Percentiles rank a stretch among this genome's conserved stretches.
Conservation (phyloP, 805 yeast genomes). For the Suhomyces prunicola region DNA sequence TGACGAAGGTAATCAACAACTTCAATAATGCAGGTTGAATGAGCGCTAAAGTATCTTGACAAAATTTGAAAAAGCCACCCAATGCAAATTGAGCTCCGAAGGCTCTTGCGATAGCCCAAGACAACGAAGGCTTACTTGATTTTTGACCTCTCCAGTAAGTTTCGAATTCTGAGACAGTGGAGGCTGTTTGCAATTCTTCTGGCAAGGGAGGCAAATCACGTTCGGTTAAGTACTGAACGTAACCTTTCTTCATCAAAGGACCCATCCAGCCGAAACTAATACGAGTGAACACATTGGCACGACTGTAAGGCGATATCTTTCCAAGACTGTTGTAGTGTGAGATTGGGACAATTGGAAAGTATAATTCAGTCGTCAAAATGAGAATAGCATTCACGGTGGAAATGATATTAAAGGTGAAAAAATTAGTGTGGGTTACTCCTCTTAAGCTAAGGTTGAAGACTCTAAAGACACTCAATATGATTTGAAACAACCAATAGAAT, state of each 20-base stretch:
- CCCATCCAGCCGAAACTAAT: constrained; percentile 92
- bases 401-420: constrained; percentile 35
- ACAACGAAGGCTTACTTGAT: constrained; percentile 46
- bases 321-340: constrained; percentile 1
- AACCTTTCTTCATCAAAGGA: constrained; percentile 75
- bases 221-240: constrained; percentile 50
- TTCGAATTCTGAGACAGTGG: constrained; percentile 49
- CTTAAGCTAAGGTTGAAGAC: constrained; percentile 41
- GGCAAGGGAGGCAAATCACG: constrained; percentile 83
- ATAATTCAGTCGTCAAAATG: constrained; percentile 44
- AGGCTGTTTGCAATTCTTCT: constrained; percentile 52
- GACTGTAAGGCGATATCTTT: constrained; percentile 42
- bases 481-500: constrained; percentile 68
- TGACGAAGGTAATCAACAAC: constrained; percentile 53
- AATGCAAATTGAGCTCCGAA: constrained; percentile 70
- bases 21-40: constrained; percentile 81
- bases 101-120: constrained; percentile 59
- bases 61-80: constrained; percentile 69
- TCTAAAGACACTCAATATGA: constrained; percentile 47
- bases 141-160: constrained; percentile 60
- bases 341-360: constrained; percentile 30
- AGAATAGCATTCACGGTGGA: constrained; percentile 36
- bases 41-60: constrained; percentile 79
- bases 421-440: constrained; percentile 27
- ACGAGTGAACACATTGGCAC: constrained; percentile 60